A percentile compares a stretch with the other conserved stretches of the same genome.
Conservation (phyloP, 768 basidiomycete genomes). For the Rhodotorula sphaerocarpa region DNA sequence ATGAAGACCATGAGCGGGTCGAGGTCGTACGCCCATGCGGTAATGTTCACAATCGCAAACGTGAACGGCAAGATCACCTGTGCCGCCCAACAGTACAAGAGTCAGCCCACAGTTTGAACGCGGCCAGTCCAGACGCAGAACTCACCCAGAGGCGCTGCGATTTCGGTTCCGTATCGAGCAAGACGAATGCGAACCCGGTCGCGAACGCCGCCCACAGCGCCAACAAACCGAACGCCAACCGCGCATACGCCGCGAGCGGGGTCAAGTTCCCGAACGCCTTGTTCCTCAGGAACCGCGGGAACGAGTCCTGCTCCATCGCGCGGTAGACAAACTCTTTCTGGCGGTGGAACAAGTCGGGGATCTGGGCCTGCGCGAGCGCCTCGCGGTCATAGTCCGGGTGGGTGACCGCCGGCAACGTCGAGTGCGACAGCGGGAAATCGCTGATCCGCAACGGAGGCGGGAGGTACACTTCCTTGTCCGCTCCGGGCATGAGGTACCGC, state of each 20-base stretch:
- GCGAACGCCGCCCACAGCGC: conserved; percentile 92
- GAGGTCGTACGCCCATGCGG: conserved; percentile 94
- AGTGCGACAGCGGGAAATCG: conserved; percentile 72
- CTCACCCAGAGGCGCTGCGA: conserved; percentile 89
- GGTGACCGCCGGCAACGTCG: conserved; percentile 58
- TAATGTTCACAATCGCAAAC: conserved; percentile 76
- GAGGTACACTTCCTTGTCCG: conserved; percentile 96
- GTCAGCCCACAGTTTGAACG: background rate
- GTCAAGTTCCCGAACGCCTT: conserved; percentile 99
- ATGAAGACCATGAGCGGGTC: conserved; percentile 92
- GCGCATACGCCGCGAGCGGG: conserved; percentile 74
- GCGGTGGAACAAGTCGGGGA: conserved; percentile 89
- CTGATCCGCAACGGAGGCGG: conserved; percentile 86
- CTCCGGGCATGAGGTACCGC: conserved; percentile 78
- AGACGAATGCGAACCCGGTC: conserved; percentile 79
- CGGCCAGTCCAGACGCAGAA: conserved; percentile 38
- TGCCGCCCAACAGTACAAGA: background rate
- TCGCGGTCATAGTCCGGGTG: conserved; percentile 50
- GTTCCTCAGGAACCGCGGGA: conserved; percentile 72
- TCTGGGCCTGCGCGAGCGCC: conserved; percentile 66
- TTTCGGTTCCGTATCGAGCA: conserved; percentile 86
- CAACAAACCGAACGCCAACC: conserved; percentile 75
- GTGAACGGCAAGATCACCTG: conserved; percentile 93
- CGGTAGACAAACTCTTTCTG: conserved; percentile 64
- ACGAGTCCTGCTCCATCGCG: conserved; percentile 43